Percentiles rank a stretch among this genome's conserved stretches.
phyloP scores from a whole-genome alignment of 2,329 filamentous ascomycete genomes.

The Fusarium foetens region DNA sequence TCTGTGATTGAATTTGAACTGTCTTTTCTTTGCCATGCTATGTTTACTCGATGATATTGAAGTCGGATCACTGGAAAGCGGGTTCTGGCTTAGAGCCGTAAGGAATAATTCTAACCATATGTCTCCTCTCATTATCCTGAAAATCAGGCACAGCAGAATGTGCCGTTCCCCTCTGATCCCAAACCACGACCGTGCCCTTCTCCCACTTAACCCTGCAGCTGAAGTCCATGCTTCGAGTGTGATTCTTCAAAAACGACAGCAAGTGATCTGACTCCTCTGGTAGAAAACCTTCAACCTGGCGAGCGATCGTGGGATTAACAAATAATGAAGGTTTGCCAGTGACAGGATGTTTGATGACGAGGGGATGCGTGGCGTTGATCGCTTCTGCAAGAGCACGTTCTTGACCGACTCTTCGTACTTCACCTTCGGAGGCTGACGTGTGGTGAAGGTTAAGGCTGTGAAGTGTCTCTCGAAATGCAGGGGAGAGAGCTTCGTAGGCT shows the following conservation, averaged over 20 bases:
- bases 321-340: constrained; percentile 43
- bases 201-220: constrained; percentile 46
- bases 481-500: constrained; percentile 46
- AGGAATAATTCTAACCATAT: constrained; percentile 47
- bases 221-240: constrained; percentile 47
- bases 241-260: constrained; percentile 44
- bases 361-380: constrained; percentile 44
- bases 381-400: constrained; percentile 46
- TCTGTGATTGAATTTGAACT: neutral
- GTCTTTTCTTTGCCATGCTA: neutral
- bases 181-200: constrained; percentile 45
- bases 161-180: constrained; percentile 44
- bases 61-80: neutral
- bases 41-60: rapidly evolving
- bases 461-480: constrained; percentile 38
- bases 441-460: constrained; percentile 20
- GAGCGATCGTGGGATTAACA: constrained; percentile 47
- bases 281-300: constrained; percentile 43
- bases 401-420: constrained; percentile 42
- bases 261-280: constrained; percentile 46
- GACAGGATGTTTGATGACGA: constrained; percentile 46
- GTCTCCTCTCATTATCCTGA: constrained; percentile 44
- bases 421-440: constrained; percentile 46
- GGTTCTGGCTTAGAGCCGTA: constrained; percentile 42
- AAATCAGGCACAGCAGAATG: constrained; percentile 48